A percentile compares a stretch with the other conserved stretches of the same genome.
Evolutionary conservation across 1,284 basidiomycete genomes (phyloP).

Genomic region (Cryptococcus sp.): DNA sequence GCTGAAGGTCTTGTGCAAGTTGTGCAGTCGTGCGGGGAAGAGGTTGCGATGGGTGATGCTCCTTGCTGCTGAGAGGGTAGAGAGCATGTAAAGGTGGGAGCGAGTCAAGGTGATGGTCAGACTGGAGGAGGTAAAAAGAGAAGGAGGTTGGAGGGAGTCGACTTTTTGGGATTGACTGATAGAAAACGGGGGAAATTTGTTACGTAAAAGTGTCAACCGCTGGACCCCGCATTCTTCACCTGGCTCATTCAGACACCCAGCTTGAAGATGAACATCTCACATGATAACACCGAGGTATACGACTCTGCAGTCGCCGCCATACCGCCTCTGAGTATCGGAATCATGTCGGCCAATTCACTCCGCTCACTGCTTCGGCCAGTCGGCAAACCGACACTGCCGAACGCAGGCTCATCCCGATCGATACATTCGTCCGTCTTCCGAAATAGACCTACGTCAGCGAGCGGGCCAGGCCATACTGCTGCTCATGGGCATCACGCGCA

Average conservation of each 20-base stretch:
- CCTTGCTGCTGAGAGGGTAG: not conserved
- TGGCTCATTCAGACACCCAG: no score
- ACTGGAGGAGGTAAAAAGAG: not conserved
- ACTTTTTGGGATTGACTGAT: not conserved
- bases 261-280: no score
- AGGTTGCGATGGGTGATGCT: not conserved
- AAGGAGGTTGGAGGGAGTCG: not conserved
- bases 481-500: constrained; percentile 5
- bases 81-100: constrained; percentile 16
- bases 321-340: not conserved
- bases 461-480: constrained; percentile 1
- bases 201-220: not conserved
- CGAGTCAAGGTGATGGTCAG: not conserved
- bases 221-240: no score
- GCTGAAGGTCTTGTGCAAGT: not conserved
- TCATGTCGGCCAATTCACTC: constrained; percentile 5
- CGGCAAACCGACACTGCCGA: not conserved
- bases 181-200: not conserved
- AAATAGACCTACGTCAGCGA: not conserved
- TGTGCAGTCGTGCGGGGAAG: no score
- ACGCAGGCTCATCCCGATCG: constrained; percentile 3
- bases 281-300: no score
- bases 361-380: not conserved
- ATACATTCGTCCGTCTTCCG: constrained; percentile 8
- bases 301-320: no score